Evolutionary conservation across 495 filamentous ascomycete genomes (phyloP).

Genomic region (Coniosporium apollinis): DNA sequence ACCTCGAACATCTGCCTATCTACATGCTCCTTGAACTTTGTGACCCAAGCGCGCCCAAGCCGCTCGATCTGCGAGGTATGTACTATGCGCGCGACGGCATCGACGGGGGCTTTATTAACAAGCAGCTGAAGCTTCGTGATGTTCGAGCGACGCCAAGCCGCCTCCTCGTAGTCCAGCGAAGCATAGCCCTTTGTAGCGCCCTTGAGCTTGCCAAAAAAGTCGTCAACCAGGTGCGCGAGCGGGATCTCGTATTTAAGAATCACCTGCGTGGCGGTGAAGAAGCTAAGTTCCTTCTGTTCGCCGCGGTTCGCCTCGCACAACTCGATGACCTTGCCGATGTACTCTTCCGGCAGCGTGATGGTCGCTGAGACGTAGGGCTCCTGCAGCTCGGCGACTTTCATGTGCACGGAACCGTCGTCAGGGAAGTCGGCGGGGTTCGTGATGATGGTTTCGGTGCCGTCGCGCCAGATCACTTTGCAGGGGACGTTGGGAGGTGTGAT

Average conservation of each 20-base stretch:
- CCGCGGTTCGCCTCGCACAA: constrained; percentile 84
- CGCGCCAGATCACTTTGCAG: constrained; percentile 61
- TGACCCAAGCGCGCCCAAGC: constrained; percentile 73
- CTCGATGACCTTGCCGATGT: constrained; percentile 84
- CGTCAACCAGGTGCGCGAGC: constrained; percentile 75
- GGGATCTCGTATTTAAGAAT: constrained; percentile 89
- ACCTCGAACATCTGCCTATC: constrained; percentile 93
- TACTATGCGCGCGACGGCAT: constrained; percentile 82
- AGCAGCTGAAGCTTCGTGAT: constrained; percentile 83
- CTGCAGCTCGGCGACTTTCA: constrained; percentile 46
- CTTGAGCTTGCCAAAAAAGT: constrained; percentile 95
- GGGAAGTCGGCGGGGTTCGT: constrained; percentile 79
- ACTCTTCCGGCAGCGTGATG: constrained; percentile 84
- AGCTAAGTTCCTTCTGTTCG: constrained; percentile 66
- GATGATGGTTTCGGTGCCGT: constrained; percentile 57
- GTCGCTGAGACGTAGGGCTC: constrained; percentile 81
- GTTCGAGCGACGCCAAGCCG: constrained; percentile 62
- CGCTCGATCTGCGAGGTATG: constrained; percentile 62
- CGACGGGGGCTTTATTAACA: constrained; percentile 84
- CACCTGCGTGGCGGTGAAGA: constrained; percentile 87
- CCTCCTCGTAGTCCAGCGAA: constrained; percentile 87
- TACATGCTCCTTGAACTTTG: constrained; percentile 93
- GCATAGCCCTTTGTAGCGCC: constrained; percentile 71
- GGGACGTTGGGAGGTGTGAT: constrained; percentile 94
- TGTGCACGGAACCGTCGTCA: constrained; percentile 43